Conservation (phyloP, 352 stramenopile genomes). For the Thraustochytrium sp. region DNA sequence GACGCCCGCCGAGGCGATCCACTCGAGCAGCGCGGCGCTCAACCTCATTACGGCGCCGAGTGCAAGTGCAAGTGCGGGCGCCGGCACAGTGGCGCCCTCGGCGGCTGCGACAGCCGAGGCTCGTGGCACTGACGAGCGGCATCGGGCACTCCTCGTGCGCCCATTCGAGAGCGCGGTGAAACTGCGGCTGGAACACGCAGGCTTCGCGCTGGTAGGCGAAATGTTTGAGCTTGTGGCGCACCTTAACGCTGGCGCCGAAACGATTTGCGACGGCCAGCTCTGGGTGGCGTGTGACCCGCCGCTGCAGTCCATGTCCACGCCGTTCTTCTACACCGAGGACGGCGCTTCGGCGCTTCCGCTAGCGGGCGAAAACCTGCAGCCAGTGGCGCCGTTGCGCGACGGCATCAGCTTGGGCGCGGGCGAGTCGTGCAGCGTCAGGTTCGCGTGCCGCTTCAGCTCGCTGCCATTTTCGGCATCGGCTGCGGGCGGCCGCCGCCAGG, state of each 20-base stretch:
- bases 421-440: not conserved
- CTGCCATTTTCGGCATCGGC: not conserved
- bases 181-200: not conserved
- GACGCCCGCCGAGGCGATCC: not conserved
- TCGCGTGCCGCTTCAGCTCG: conserved; percentile 7
- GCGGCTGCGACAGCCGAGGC: too few relatives aligned
- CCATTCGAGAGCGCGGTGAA: not conserved
- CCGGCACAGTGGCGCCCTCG: too few relatives aligned
- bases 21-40: not conserved
- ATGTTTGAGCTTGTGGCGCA: not conserved
- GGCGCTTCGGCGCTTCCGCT: not conserved
- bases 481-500: not conserved
- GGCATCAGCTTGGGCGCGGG: not conserved
- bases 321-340: conserved; percentile 6
- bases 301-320: conserved; percentile 11
- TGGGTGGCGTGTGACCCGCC: conserved; percentile 18
- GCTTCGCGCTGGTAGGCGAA: conserved; percentile 2
- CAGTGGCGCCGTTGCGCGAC: not conserved
- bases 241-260: not conserved
- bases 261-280: not conserved
- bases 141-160: not conserved
- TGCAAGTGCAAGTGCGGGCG: too few relatives aligned
- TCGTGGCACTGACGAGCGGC: too few relatives aligned
- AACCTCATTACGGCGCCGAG: not conserved
- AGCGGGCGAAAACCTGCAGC: not conserved